Evolutionary conservation across 176 grass and related monocot genomes (phyloP), one percentile per base, ranked within the genome.

Genomic region (Phragmites australis): DNA sequence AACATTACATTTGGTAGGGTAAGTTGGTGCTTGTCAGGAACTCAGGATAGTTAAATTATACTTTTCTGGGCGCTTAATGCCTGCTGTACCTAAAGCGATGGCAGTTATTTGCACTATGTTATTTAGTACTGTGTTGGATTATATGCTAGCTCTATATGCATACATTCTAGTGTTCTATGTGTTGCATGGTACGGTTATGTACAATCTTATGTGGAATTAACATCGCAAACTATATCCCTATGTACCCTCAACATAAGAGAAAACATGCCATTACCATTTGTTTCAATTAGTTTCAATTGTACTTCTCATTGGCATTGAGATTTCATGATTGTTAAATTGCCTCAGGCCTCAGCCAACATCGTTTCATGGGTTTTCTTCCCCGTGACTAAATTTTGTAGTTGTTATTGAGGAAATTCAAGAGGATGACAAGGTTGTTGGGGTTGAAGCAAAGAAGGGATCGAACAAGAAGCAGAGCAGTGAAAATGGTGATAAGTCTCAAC

Each of bases 401-500:
- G 67, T 97, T 50, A 97, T 95, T 86, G 92, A 99, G 91, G 92
- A 95, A 81, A 92, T 97, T 83, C 31, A 81, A 76, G 96, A 99
- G 6, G 92, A 93, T 82, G 96, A 93, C 22, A 88, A 93, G 29
- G 71, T 84, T 89, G 51, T 72, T 68, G 67, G 49, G 26, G 87
- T 53, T 74, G 64, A 61, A 57, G 64, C 7, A 23, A 73, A 86
- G 83, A 83, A 93, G 80, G 90, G 76, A 75, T 84, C 68, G 34
- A 94, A 89, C 23, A 94, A 90, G 72, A 82, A 88, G 57, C 64
- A 83, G 39, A 27, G 46, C 3, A 81, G 29, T 85, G 94, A 85
- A 75, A 90, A 76, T 75, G 83, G 83, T 77, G 86, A 91, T 32
- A 61, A 66, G 27, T 85, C 86, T 72, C 25, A 83, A 60, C 74